Percentiles rank a stretch among this genome's conserved stretches.
phyloP scores from a whole-genome alignment of 2,329 filamentous ascomycete species.

The Phoma sp. region DNA sequence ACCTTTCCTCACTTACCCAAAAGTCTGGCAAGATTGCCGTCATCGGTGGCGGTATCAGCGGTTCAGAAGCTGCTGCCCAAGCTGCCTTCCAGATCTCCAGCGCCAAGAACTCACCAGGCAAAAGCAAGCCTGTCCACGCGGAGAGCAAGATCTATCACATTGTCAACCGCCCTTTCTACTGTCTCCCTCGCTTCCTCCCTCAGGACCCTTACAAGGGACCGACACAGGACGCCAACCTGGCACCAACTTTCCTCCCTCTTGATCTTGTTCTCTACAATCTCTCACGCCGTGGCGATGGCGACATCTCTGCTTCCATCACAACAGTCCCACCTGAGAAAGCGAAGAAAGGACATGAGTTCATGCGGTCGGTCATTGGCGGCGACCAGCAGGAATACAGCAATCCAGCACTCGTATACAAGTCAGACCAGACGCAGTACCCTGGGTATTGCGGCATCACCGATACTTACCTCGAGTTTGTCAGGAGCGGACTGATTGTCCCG shows the following conservation, averaged over 20 bases:
- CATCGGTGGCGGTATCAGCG: constrained; percentile 83
- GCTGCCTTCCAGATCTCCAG: constrained; percentile 76
- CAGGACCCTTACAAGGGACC: constrained; percentile 30
- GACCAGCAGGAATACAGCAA: constrained; percentile 53
- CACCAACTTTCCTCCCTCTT: constrained; percentile 71
- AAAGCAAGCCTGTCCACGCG: constrained; percentile 33
- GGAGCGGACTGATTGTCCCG: constrained; percentile 61
- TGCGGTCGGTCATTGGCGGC: constrained; percentile 53
- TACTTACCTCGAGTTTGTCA: constrained; percentile 76
- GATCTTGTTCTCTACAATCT: constrained; percentile 78
- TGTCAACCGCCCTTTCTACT: constrained; percentile 73
- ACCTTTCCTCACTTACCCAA: constrained; percentile 27
- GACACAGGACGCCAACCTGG: constrained; percentile 48
- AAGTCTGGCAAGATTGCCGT: constrained; percentile 69
- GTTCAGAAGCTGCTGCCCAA: constrained; percentile 76
- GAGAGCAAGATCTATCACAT: constrained; percentile 71
- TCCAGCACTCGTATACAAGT: constrained; percentile 49
- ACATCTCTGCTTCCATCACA: constrained; percentile 69
- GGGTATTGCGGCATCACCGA: constrained; percentile 75
- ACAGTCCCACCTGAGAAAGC: constrained; percentile 68
- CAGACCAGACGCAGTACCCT: constrained; percentile 57
- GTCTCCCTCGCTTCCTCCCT: constrained; percentile 65
- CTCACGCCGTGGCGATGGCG: constrained; percentile 63
- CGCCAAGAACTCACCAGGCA: constrained; percentile 60
- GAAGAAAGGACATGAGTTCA: constrained; percentile 59